Evolutionary conservation across 192 early-diverging fungal species (phyloP), one percentile per base, ranked within the genome.

Genomic region (Coemansia sp.): DNA sequence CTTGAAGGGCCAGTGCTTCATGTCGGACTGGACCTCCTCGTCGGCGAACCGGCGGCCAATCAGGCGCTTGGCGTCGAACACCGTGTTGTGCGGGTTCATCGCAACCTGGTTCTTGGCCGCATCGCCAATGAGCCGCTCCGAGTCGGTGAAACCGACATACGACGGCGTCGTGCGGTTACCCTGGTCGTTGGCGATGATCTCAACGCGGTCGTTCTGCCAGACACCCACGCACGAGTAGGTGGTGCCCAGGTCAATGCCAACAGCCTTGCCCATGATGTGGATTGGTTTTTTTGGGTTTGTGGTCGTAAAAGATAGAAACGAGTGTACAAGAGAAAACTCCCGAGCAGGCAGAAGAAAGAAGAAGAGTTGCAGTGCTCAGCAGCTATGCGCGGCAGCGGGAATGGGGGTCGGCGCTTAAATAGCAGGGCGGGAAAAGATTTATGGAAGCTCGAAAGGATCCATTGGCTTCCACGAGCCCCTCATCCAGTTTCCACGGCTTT

Each of bases 1-100:
- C 79, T 91, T 95, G 87, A 96, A 98, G 33, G 92, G 86, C 87
- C 86, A 96, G 85, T 94, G 91, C 87, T 96, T 95, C 90, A 98
- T 98, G 77, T 98, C 95, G 46, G 86, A 82, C 82, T 98, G 91
- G 42, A 98, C 95, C 75, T 94, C 95, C 53, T 75, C 51, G 68
- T 94, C 92, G 34, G 72, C 79, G 73, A 93, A 95, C 36, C 85
- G 82, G 62, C 92, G 95, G 70, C 95, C 95, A 64, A 98, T 98
- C 22, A 96, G 81, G 80, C 95, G 91, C 84, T 98, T 98, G 51
- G 95, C 93, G 80, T 94, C 92, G 56, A 94, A 98, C 49, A 98
- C 91, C 55, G 95, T 98, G 83, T 96, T 96, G 80, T 85, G 71
- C 48, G 95, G 93, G 85, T 96, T 96, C 90, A 92, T 92, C 56